Evolutionary conservation across 2,329 filamentous ascomycete genomes (phyloP).

Genomic region (Aspergillus neotritici): DNA sequence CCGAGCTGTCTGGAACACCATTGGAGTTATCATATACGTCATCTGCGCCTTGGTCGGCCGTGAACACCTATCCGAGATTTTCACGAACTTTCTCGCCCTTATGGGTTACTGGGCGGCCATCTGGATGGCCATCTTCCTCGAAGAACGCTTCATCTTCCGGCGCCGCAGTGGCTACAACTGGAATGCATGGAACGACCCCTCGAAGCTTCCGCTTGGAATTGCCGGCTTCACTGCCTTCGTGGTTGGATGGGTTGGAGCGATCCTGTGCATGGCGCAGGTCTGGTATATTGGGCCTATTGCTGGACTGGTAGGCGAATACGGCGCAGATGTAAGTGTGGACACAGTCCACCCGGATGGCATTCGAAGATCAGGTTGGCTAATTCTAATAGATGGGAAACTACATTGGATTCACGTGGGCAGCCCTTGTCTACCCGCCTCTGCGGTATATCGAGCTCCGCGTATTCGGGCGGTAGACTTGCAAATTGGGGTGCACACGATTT

Average conservation of each 20-base stretch:
- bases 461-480: conserved; percentile 39
- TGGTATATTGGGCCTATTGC: conserved; percentile 64
- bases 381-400: conserved; percentile 50
- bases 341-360: background rate
- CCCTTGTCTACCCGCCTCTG: conserved; percentile 51
- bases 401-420: conserved; percentile 56
- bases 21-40: conserved; percentile 58
- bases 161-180: conserved; percentile 52
- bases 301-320: conserved; percentile 51
- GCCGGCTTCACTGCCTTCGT: conserved; percentile 58
- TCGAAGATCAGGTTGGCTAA: conserved; percentile 12
- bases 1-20: conserved; percentile 59
- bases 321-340: conserved; percentile 48
- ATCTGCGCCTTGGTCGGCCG: conserved; percentile 61
- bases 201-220: conserved; percentile 56
- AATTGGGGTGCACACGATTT: no score
- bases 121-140: conserved; percentile 56
- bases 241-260: conserved; percentile 59
- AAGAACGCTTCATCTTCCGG: conserved; percentile 59
- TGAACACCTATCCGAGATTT: conserved; percentile 56
- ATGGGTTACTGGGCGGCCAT: conserved; percentile 68
- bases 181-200: conserved; percentile 55
- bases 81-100: conserved; percentile 63
- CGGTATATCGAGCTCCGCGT: conserved; percentile 48
- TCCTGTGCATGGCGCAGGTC: conserved; percentile 63